Evolutionary conservation across 129 eudicot genomes (phyloP).

Genomic region (Arctium lappa): DNA sequence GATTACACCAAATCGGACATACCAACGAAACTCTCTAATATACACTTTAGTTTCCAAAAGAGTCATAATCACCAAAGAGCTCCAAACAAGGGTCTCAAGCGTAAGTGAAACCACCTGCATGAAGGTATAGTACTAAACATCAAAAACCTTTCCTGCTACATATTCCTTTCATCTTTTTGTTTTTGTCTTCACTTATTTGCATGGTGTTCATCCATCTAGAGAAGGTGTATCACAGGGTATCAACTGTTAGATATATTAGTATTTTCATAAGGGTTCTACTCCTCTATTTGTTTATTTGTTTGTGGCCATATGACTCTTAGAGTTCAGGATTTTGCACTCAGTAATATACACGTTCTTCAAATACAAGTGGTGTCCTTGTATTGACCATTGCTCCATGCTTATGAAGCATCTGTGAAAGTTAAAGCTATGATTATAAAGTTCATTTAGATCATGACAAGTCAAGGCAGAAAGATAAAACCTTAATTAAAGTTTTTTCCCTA

Average conservation of each 20-base stretch:
- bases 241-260: neutral
- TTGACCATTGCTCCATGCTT: too few relatives aligned
- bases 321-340: too few relatives aligned
- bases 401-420: too few relatives aligned
- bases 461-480: too few relatives aligned
- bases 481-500: too few relatives aligned
- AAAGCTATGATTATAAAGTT: too few relatives aligned
- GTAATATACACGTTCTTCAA: too few relatives aligned
- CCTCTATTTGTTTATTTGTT: too few relatives aligned
- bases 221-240: neutral
- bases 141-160: conserved; percentile 2
- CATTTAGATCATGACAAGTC: too few relatives aligned
- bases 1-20: conserved; percentile 75
- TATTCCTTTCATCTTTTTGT: neutral
- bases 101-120: conserved; percentile 57
- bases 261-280: too few relatives aligned
- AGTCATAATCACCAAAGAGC: conserved; percentile 60
- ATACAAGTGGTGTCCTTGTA: too few relatives aligned
- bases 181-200: neutral
- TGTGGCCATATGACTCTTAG: too few relatives aligned
- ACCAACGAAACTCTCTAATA: conserved; percentile 76
- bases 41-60: conserved; percentile 74
- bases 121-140: conserved; percentile 7
- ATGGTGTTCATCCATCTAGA: conserved; percentile 1
- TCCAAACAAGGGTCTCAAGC: conserved; percentile 79